These are phyloP conservation scores for Ulota crispa DNA, from an alignment of 225 moss, liverwort and hornwort genomes.

Conservation along the genomic window DNA sequence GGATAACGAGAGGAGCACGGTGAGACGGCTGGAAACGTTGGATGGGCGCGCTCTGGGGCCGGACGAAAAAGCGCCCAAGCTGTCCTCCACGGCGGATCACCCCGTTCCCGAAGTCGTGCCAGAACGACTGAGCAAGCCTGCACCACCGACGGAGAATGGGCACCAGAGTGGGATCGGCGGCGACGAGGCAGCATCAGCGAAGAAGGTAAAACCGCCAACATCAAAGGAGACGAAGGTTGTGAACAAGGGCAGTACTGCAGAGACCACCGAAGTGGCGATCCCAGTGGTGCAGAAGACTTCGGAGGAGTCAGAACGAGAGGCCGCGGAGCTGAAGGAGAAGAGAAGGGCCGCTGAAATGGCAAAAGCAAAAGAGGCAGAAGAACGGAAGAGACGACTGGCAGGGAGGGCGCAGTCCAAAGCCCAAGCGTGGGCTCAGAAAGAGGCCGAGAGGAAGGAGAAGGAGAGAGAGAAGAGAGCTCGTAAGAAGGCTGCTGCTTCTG, in stretches of 20 bases:
- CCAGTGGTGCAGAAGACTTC: conserved; percentile 22
- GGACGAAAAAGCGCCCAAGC: conserved; percentile 37
- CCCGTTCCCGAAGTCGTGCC: background rate
- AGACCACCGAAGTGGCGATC: background rate
- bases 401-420: conserved; percentile 69
- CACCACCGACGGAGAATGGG: conserved; percentile 5
- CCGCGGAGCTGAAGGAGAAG: conserved; percentile 62
- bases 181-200: background rate
- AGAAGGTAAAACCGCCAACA: background rate
- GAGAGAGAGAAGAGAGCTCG: conserved; percentile 71
- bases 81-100: background rate
- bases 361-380: conserved; percentile 81
- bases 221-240: background rate
- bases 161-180: background rate
- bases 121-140: background rate
- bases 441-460: conserved; percentile 73
- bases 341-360: conserved; percentile 69
- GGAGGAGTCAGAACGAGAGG: conserved; percentile 47
- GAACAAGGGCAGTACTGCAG: conserved; percentile 14
- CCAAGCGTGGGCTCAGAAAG: conserved; percentile 67
- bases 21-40: conserved; percentile 57
- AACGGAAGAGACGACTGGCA: conserved; percentile 67
- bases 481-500: conserved; percentile 51
- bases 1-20: conserved; percentile 75
- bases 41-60: conserved; percentile 76